Percentiles rank a stretch among this genome's conserved stretches.
These are phyloP conservation scores for Cucumis cinereus DNA, from an alignment of 306 rosid genomes.

Conservation along the genomic window DNA sequence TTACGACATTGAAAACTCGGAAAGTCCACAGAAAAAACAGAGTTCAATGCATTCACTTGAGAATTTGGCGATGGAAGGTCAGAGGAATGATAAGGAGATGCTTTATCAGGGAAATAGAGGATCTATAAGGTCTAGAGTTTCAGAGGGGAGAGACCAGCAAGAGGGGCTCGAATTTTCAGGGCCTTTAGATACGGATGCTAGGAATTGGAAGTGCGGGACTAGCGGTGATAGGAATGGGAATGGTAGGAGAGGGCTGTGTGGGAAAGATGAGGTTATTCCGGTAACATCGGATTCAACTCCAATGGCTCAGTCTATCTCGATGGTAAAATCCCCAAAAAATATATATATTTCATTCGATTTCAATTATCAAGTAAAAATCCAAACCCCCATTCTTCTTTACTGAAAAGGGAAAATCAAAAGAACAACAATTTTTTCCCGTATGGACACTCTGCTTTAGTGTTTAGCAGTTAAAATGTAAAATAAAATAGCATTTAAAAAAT, in stretches of 20 bases:
- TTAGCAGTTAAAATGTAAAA: background rate
- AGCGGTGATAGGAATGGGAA: constrained; percentile 42
- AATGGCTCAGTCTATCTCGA: constrained; percentile 82
- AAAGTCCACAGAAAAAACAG: no score
- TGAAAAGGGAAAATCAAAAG: background rate
- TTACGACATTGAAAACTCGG: no score
- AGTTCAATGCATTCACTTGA: no score
- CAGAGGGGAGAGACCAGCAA: no score
- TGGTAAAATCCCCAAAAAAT: constrained; percentile 56
- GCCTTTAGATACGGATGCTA: no score
- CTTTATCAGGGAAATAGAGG: no score
- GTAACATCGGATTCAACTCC: constrained; percentile 89
- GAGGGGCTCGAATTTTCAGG: no score
- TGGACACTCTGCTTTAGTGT: background rate
- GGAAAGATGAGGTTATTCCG: constrained; percentile 71
- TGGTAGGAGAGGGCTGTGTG: constrained; percentile 39
- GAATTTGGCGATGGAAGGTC: no score
- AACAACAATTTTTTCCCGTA: background rate
- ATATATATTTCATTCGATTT: no score
- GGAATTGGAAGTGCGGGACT: constrained; percentile 51
- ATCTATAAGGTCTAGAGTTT: no score
- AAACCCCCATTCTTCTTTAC: background rate
- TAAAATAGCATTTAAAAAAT: background rate
- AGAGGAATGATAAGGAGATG: no score
- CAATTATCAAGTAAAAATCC: background rate